Evolutionary conservation across 2,329 filamentous ascomycete genomes (phyloP).

Genomic region (Pezicula rhizophila): DNA sequence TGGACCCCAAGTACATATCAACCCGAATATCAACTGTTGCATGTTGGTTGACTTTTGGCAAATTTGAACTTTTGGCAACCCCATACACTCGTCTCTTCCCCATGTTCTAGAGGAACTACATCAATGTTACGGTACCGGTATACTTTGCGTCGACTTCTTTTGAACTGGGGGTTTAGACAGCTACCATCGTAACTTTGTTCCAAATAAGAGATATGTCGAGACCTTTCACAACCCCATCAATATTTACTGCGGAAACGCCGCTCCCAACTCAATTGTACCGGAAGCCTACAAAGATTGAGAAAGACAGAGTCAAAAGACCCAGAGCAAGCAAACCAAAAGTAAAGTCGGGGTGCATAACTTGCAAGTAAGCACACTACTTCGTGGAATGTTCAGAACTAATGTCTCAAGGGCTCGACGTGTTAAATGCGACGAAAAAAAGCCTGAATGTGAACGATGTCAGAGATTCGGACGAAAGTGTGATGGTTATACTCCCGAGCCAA

Average conservation of each 20-base stretch:
- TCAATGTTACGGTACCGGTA: too few relatives aligned
- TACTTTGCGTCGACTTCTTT: too few relatives aligned
- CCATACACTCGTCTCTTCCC: too few relatives aligned
- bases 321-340: constrained; percentile 42
- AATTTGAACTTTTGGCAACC: too few relatives aligned
- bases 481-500: constrained; percentile 42
- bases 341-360: constrained; percentile 60
- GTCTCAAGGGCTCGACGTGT: constrained; percentile 48
- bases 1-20: too few relatives aligned
- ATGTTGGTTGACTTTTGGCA: too few relatives aligned
- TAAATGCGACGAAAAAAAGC: constrained; percentile 61
- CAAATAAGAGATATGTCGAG: neutral
- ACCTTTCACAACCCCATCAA: neutral
- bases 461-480: constrained; percentile 53
- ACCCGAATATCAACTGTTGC: too few relatives aligned
- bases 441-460: constrained; percentile 54
- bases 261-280: constrained; percentile 14
- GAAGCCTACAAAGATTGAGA: constrained; percentile 9
- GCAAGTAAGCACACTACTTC: constrained; percentile 48
- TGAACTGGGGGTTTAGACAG: too few relatives aligned
- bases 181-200: too few relatives aligned
- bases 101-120: too few relatives aligned
- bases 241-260: neutral
- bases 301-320: constrained; percentile 15
- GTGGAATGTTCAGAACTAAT: constrained; percentile 3